Percentiles rank a stretch among this genome's conserved stretches.
Conservation (phyloP, 2,329 filamentous ascomycete species). For the Raffaelea deltoideospora region DNA sequence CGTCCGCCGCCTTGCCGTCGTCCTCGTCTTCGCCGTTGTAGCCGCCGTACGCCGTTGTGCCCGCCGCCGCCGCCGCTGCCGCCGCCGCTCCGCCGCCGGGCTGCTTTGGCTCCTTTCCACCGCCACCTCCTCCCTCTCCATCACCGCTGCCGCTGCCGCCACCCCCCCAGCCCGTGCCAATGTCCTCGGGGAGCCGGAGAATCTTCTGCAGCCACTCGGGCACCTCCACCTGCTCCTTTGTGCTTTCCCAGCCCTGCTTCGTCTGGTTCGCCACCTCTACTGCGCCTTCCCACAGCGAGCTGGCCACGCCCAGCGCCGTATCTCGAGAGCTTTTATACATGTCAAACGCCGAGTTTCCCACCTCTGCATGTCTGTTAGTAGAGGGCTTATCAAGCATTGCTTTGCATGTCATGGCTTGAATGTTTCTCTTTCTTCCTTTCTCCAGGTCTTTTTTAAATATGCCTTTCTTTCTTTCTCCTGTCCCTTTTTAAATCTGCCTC, state of each 20-base stretch:
- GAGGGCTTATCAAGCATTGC: background rate
- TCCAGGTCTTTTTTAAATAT: too few species aligned
- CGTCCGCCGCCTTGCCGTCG: background rate
- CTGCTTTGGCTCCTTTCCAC: constrained; percentile 39
- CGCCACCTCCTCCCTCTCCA: constrained; percentile 23
- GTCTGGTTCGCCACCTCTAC: constrained; percentile 68
- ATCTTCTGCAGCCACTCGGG: constrained; percentile 69
- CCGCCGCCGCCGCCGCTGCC: constrained; percentile 45
- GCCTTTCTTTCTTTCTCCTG: too few species aligned
- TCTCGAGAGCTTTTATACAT: constrained; percentile 61
- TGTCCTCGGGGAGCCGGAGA: constrained; percentile 44
- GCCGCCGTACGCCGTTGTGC: constrained; percentile 66
- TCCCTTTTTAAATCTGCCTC: too few species aligned
- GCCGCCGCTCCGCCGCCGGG: constrained; percentile 45
- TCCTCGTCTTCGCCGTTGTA: constrained; percentile 39
- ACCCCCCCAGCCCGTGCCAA: constrained; percentile 32
- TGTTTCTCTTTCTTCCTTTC: too few species aligned
- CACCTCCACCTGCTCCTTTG: constrained; percentile 57
- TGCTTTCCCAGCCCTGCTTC: constrained; percentile 65
- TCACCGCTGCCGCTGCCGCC: constrained; percentile 29
- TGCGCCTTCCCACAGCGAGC: constrained; percentile 54
- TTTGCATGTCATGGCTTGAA: too few species aligned
- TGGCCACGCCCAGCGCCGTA: constrained; percentile 52
- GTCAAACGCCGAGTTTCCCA: constrained; percentile 63
- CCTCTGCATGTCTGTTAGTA: constrained; percentile 32